These are phyloP conservation scores for Myrmaecium sp. DNA, from an alignment of 2,329 filamentous ascomycete species.

Conservation along the genomic window DNA sequence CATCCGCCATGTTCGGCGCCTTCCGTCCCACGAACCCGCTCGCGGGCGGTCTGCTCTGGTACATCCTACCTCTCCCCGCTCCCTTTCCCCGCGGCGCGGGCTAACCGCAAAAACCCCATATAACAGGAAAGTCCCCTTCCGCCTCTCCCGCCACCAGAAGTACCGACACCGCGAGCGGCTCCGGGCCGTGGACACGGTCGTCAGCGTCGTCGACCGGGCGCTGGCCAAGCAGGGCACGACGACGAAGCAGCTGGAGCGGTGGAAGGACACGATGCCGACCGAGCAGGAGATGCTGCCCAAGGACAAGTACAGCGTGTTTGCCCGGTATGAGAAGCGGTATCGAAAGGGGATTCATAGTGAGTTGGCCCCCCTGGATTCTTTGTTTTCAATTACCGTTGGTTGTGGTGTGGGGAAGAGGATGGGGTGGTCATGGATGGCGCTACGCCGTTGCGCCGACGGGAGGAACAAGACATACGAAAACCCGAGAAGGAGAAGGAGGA, in stretches of 20 bases:
- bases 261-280: conserved; percentile 91
- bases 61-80: conserved; percentile 2
- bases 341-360: conserved; percentile 94
- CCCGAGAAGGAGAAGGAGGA: background rate
- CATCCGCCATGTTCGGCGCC: conserved; percentile 20
- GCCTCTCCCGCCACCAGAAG: conserved; percentile 83
- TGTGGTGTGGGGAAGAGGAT: too few relatives aligned
- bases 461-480: too few relatives aligned
- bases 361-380: conserved; percentile 28
- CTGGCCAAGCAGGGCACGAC: conserved; percentile 54
- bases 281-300: conserved; percentile 89
- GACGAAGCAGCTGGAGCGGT: conserved; percentile 63
- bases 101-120: conserved; percentile 6
- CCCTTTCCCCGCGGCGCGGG: conserved; percentile 1
- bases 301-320: conserved; percentile 98
- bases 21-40: conserved; percentile 23
- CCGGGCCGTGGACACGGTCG: conserved; percentile 71
- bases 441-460: too few relatives aligned
- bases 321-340: conserved; percentile 88
- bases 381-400: too few relatives aligned
- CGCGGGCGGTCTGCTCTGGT: conserved; percentile 23
- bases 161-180: conserved; percentile 68
- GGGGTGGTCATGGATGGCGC: too few relatives aligned
- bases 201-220: conserved; percentile 65
- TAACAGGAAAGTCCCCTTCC: conserved; percentile 86